A percentile compares a stretch with the other conserved stretches of the same genome.
Conservation (phyloP, 345 rosid species). For the Psidium guajava region DNA sequence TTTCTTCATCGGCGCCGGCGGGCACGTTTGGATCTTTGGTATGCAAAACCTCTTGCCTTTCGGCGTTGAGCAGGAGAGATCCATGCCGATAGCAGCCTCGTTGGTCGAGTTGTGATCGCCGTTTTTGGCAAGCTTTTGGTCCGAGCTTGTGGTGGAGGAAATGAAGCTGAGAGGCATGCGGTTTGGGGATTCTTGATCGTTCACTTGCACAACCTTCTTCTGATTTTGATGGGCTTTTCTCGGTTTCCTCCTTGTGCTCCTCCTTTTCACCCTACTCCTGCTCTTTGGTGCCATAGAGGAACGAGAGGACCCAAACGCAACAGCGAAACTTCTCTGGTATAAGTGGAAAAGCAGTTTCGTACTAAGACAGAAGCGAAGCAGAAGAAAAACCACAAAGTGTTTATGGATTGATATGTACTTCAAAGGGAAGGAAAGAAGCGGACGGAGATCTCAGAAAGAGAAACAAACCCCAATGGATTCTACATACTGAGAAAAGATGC, state of each 20-base stretch:
- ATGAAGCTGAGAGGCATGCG: not conserved
- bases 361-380: not conserved
- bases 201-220: not conserved
- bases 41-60: not conserved
- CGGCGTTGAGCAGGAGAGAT: conserved; percentile 1
- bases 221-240: not conserved
- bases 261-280: not conserved
- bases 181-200: not conserved
- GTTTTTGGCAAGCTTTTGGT: not conserved
- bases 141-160: not conserved
- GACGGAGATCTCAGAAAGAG: not conserved
- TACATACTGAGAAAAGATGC: not conserved
- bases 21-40: conserved; percentile 5
- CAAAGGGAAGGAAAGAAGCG: not conserved
- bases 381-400: not conserved
- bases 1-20: conserved; percentile 6
- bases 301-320: not conserved
- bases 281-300: not conserved
- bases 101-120: not conserved
- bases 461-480: not conserved
- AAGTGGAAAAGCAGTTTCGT: not conserved
- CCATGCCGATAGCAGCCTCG: not conserved
- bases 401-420: not conserved
- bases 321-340: not conserved
- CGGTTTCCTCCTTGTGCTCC: not conserved